phyloP scores from a whole-genome alignment of 352 stramenopile genomes.

The Pythium grandisporangium region DNA sequence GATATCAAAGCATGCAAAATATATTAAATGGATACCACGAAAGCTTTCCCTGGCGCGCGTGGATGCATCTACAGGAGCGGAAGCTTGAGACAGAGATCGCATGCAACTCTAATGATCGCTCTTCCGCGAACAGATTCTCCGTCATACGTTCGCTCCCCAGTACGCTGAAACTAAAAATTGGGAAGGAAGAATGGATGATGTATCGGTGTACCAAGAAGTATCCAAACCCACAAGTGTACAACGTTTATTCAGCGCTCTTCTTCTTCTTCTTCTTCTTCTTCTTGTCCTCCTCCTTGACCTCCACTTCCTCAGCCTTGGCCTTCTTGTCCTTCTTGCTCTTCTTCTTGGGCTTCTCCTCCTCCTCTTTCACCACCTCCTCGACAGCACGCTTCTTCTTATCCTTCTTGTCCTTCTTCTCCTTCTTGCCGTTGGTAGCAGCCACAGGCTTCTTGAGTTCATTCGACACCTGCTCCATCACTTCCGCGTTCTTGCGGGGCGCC shows the following conservation, averaged over 20 bases:
- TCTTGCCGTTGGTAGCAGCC: constrained; percentile 32
- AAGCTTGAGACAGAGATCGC: no score
- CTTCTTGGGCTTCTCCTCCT: constrained; percentile 52
- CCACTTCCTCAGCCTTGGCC: constrained; percentile 36
- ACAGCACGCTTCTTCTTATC: constrained; percentile 75
- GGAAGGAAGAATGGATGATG: no score
- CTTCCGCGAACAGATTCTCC: no score
- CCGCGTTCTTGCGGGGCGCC: constrained; percentile 97
- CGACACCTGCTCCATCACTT: constrained; percentile 97
- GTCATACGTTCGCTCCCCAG: no score
- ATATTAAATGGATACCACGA: no score
- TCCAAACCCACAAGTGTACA: constrained; percentile 12
- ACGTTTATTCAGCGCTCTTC: constrained; percentile 31
- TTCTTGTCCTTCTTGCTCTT: constrained; percentile 83
- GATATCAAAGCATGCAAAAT: no score
- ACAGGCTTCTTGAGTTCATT: constrained; percentile 77
- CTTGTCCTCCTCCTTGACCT: constrained; percentile 28
- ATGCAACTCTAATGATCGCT: no score
- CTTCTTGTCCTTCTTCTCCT: constrained; percentile 63
- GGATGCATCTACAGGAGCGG: no score
- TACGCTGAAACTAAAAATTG: no score
- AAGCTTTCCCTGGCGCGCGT: no score
- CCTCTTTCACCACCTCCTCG: constrained; percentile 46
- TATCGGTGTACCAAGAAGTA: no score
- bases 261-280: constrained; percentile 82